Evolutionary conservation across 2,329 filamentous ascomycete species (phyloP), one percentile per base, ranked within the genome.

Genomic region (Colletotrichum neosansevieriae): DNA sequence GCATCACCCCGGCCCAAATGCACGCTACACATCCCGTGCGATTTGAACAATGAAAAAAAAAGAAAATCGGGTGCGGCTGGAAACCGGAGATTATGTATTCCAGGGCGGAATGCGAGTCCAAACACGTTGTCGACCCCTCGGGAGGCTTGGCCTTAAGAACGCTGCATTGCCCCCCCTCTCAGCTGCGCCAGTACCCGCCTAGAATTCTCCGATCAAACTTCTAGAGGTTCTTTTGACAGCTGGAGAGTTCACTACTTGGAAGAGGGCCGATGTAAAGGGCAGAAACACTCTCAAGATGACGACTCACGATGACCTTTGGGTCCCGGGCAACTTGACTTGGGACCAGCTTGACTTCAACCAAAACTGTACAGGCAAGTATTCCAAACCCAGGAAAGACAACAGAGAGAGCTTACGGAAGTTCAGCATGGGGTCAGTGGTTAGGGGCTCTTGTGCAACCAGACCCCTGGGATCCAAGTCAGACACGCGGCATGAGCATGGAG

Each of bases 291-390:
- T 24, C 36, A 57, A 0, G 4, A 57, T 57, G 53, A 36, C 32
- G 24, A 54, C 36, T 6, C 7, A 34, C 9, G 13, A 47, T 29
- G 66, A 69, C 42, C 61, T 42, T 15, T 69, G 66, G 66, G 66
- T 69, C 15, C 66, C 66, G 2, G 66, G 66, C 1, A 64, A 65
- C 34, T 11, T 68, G 12, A 65, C 60, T 6, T 69, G 66, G 66
- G 63, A 69, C 9, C 63, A 66, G 44, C 67, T 69, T 7, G 45
- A 69, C 36, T 69, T 69, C 29, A 44, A 50, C 10, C 17, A 44
- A 5, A 69, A 69, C 11, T 69, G 67, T 44, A 51, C 63, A 12
- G 49, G 49, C 32, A 34, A n/a, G 49, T 51, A 17, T 2, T 4
- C 1, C 4, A 12, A 1, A 12, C 19, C 7, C 24, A 17, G 17